Conservation (phyloP, 2,329 filamentous ascomycete species). For the Neonectria coccinea region DNA sequence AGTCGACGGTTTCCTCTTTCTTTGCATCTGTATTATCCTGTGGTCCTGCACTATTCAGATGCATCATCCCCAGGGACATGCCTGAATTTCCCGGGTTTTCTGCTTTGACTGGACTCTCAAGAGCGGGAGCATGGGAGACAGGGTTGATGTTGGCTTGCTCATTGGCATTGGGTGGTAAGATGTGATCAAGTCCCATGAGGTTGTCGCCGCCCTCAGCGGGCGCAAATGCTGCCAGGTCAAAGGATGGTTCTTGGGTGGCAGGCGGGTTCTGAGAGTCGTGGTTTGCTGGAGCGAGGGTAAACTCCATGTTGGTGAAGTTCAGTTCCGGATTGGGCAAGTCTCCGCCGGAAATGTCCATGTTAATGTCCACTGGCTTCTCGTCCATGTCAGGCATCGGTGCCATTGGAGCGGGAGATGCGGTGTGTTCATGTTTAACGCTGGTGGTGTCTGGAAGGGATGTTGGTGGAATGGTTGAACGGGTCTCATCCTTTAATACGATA, state of each 20-base stretch:
- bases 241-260: conserved; percentile 53
- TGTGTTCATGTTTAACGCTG: conserved; percentile 48
- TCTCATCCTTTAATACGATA: conserved; percentile 40
- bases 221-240: conserved; percentile 60
- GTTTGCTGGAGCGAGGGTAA: conserved; percentile 61
- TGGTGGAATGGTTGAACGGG: conserved; percentile 26
- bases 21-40: conserved; percentile 29
- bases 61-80: not conserved
- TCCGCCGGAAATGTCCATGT: conserved; percentile 36
- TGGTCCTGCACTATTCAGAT: not conserved
- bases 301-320: conserved; percentile 69
- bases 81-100: conserved; percentile 23
- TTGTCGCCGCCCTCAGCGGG: conserved; percentile 48
- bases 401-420: conserved; percentile 38
- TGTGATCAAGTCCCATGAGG: conserved; percentile 47
- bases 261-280: conserved; percentile 43
- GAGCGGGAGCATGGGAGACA: conserved; percentile 27
- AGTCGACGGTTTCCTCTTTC: conserved; percentile 44
- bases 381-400: conserved; percentile 47
- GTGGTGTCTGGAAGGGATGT: conserved; percentile 34
- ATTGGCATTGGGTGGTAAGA: conserved; percentile 43
- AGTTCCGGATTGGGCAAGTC: conserved; percentile 51
- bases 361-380: conserved; percentile 39
- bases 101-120: conserved; percentile 28
- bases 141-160: conserved; percentile 31